A percentile compares a stretch with the other conserved stretches of the same genome.
These are phyloP conservation scores for Cotoneaster glaucophyllus DNA, from an alignment of 306 rosid genomes.

Conservation along the genomic window DNA sequence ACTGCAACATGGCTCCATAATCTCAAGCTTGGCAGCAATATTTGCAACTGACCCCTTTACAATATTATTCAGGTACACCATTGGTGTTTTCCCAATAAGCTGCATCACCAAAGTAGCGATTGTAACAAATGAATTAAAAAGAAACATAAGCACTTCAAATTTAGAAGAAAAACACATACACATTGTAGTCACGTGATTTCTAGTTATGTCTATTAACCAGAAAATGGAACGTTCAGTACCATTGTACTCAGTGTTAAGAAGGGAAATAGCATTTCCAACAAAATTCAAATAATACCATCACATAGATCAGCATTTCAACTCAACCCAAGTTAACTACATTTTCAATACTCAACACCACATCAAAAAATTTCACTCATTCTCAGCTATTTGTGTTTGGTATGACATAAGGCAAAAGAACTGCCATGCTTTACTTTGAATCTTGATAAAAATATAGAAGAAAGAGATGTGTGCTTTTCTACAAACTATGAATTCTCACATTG, in stretches of 20 bases:
- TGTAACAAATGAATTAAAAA: constrained; percentile 1
- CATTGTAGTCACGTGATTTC: neutral
- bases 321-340: neutral
- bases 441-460: neutral
- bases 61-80: constrained; percentile 86
- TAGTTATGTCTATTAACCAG: neutral
- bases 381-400: neutral
- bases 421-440: neutral
- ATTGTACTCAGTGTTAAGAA: neutral
- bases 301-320: neutral
- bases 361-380: neutral
- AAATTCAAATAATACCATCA: neutral
- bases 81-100: constrained; percentile 95
- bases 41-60: constrained; percentile 79
- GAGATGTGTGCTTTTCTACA: neutral
- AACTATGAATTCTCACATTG: neutral
- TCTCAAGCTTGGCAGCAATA: constrained; percentile 97
- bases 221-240: neutral
- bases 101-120: constrained; percentile 31
- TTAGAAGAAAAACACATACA: neutral
- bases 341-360: neutral
- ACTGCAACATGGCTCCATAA: constrained; percentile 99
- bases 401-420: neutral
- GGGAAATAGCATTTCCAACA: neutral
- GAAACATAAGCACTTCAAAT: neutral